Base-by-base conservation (phyloP, 352 stramenopile genomes). In the Globisporangium viniferum region DNA sequence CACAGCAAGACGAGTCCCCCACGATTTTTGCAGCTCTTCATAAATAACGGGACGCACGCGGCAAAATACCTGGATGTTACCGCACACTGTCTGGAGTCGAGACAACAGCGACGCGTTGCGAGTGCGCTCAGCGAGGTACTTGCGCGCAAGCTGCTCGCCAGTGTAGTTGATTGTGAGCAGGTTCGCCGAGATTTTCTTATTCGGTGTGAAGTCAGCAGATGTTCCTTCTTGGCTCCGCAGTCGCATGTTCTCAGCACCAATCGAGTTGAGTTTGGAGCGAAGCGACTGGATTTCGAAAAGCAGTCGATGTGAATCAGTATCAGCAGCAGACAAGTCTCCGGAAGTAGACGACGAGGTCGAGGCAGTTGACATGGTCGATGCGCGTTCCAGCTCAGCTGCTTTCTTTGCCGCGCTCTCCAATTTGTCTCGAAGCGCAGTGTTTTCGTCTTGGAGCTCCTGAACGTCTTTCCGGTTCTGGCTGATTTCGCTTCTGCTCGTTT, bases 21-120 rank as follows among this genome's bases (percentile, higher is more conserved):
- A 84, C 0, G 73, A 73, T 55, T 85, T 90, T 22, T 88, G 76
- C 35, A 90, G 60, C 53, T 94, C 86, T 68, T 90, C 82, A 10
- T 79, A 77, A 48, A 94, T 89, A 46, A 97, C 71, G 4, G 94
- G 94, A 5, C 94, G 89, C 20, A 98, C 90, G 53, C 94, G 88
- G 68, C 91, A 98, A 64, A 98, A 96, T 5, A 98, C 94, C 73
- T 97, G 91, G 61, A 98, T 98, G 59, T 98, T 98, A 48, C 94
- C 94, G 62, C 91, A 95, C 0, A 98, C 80, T 27, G 86, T 94
- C 69, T 95, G 88, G 14, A 95, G 70, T 14, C 85, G 83, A 5
- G 86, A 95, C 18, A 94, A 70, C 29, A 95, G 70, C n/a, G 82
- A 79, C 15, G 88, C 88, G 41, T 94, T 95, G 7, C 88, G 82